A percentile compares a stretch with the other conserved stretches of the same genome.
Evolutionary conservation across 1,284 basidiomycete species (phyloP).

Genomic region (Puccinia horiana): DNA sequence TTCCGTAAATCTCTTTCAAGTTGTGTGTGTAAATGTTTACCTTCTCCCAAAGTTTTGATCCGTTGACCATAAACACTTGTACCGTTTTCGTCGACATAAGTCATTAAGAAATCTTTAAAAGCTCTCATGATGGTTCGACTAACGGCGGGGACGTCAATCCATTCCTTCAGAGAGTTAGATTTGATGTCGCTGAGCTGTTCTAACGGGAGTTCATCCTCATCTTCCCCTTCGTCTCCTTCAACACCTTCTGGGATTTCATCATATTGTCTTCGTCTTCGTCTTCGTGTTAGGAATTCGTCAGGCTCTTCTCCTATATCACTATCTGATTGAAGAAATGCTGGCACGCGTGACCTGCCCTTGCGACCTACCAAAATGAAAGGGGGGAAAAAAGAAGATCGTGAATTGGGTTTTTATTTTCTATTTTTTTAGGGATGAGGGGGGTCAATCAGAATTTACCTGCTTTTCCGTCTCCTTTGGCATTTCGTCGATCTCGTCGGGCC

Average conservation of each 20-base stretch:
- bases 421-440: constrained; percentile 56
- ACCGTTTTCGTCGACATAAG: constrained; percentile 87
- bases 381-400: constrained; percentile 35
- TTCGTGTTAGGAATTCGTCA: constrained; percentile 56
- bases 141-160: constrained; percentile 91
- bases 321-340: constrained; percentile 77
- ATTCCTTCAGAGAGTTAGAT: constrained; percentile 91
- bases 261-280: constrained; percentile 59
- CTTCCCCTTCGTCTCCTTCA: constrained; percentile 60
- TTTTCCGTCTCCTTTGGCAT: constrained; percentile 67
- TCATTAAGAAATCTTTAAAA: constrained; percentile 93
- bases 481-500: constrained; percentile 80
- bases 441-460: background rate
- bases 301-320: constrained; percentile 60
- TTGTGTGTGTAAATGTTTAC: constrained; percentile 60
- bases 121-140: constrained; percentile 84
- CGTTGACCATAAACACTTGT: constrained; percentile 91
- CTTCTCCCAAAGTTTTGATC: constrained; percentile 90
- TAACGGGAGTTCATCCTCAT: constrained; percentile 72
- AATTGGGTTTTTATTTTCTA: background rate
- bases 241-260: constrained; percentile 57
- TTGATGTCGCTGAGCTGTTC: constrained; percentile 98
- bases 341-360: constrained; percentile 70
- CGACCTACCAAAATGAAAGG: constrained; percentile 51
- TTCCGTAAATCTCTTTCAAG: background rate